phyloP scores from a whole-genome alignment of 495 filamentous ascomycete genomes.

The Penicillium roqueforti region DNA sequence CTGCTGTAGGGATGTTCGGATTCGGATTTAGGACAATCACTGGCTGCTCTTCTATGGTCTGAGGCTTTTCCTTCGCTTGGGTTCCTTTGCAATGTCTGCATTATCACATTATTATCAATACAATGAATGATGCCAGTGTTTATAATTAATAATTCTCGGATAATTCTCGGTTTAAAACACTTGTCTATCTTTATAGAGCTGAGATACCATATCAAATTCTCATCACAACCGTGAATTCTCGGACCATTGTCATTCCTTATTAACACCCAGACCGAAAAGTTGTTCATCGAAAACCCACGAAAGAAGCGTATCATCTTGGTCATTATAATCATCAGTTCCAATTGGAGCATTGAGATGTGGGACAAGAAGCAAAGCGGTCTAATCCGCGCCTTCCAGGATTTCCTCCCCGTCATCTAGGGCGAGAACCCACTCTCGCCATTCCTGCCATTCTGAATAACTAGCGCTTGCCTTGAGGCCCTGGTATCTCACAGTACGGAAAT shows the following conservation, averaged over 20 bases:
- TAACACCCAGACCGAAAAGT: neutral
- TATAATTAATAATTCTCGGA: neutral
- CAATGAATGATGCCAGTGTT: conserved; percentile 9
- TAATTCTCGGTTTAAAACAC: neutral
- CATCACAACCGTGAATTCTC: neutral
- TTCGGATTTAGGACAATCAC: neutral
- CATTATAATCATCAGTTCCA: conserved; percentile 6
- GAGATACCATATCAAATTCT: neutral
- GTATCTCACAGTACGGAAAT: conserved; percentile 72
- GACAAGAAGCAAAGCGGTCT: neutral
- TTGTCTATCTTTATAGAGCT: neutral
- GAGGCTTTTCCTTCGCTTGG: neutral
- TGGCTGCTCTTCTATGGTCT: neutral
- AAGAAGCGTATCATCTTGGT: conserved; percentile 7
- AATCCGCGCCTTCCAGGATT: conserved; percentile 12
- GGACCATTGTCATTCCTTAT: neutral
- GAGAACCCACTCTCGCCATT: conserved; percentile 71
- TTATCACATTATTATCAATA: neutral
- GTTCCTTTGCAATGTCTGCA: neutral
- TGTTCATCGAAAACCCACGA: neutral
- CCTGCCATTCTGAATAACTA: conserved; percentile 67
- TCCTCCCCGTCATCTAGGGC: conserved; percentile 35
- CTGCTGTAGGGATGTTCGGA: neutral
- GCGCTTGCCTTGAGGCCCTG: conserved; percentile 71
- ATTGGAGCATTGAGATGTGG: neutral